A percentile compares a stretch with the other conserved stretches of the same genome.
These are phyloP conservation scores for Iodosphaeria phyllophila DNA, from an alignment of 2,329 filamentous ascomycete species.

Conservation along the genomic window DNA sequence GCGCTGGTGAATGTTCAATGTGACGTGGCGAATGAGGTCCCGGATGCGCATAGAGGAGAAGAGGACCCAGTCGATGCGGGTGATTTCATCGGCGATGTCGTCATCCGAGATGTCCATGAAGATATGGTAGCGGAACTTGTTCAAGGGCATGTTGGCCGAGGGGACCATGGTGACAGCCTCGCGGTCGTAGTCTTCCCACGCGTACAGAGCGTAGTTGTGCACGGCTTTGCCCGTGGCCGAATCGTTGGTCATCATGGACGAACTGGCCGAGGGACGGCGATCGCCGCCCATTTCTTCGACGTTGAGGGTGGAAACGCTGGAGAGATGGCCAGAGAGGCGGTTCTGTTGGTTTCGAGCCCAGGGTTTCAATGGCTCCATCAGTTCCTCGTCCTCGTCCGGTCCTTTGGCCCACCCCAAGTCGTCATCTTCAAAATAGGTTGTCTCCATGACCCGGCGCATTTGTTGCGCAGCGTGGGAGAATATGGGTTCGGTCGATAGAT, in stretches of 20 bases:
- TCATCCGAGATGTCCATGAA: conserved; percentile 80
- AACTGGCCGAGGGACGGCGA: conserved; percentile 25
- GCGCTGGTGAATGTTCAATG: conserved; percentile 49
- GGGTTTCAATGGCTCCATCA: no score
- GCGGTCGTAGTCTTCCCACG: conserved; percentile 62
- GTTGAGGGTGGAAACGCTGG: conserved; percentile 27
- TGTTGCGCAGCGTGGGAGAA: conserved; percentile 75
- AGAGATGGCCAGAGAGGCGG: conserved; percentile 17
- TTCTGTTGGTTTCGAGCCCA: conserved; percentile 6
- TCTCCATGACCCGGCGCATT: conserved; percentile 61
- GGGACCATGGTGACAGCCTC: conserved; percentile 59
- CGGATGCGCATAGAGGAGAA: conserved; percentile 87
- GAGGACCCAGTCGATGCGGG: conserved; percentile 95
- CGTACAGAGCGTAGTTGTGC: conserved; percentile 37
- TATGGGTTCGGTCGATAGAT: conserved; percentile 59
- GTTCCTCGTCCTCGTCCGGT: conserved; percentile 32
- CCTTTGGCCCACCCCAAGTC: conserved; percentile 83
- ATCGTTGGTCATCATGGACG: conserved; percentile 20
- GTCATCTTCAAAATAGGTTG: conserved; percentile 62
- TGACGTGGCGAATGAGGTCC: conserved; percentile 84
- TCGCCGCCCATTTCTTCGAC: conserved; percentile 23
- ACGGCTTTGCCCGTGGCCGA: conserved; percentile 16
- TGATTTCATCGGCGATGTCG: conserved; percentile 77
- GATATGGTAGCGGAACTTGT: conserved; percentile 73
- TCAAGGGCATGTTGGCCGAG: conserved; percentile 47